These are phyloP conservation scores for Candida oleophila DNA, from an alignment of 805 yeast species.

Conservation along the genomic window DNA sequence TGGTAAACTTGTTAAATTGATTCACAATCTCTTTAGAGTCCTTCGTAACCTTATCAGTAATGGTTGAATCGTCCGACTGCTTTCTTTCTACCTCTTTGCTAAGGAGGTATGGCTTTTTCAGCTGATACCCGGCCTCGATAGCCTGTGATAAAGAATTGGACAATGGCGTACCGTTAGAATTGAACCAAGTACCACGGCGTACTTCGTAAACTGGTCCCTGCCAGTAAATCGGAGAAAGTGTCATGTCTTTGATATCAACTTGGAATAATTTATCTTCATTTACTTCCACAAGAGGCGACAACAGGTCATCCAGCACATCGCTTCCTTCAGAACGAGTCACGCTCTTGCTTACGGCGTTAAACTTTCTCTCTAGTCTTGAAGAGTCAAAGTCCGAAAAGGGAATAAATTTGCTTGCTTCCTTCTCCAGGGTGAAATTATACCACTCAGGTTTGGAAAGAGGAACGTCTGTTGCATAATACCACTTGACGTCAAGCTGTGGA, in stretches of 20 bases:
- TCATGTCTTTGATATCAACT: slow-evolving; percentile 58
- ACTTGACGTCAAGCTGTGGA: slow-evolving; percentile 32
- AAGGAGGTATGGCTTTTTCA: slow-evolving; percentile 34
- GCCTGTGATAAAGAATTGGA: slow-evolving; percentile 47
- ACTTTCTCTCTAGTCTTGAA: slow-evolving; percentile 54
- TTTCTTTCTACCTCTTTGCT: slow-evolving; percentile 11
- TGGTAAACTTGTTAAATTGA: slow-evolving; percentile 14
- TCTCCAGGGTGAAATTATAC: slow-evolving; percentile 49
- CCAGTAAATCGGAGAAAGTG: slow-evolving; percentile 77
- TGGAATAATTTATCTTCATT: slow-evolving; percentile 79
- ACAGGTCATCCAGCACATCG: background rate
- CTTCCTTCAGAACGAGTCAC: background rate
- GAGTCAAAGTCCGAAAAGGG: slow-evolving; percentile 71
- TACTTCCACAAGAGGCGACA: slow-evolving; percentile 41
- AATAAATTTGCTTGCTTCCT: slow-evolving; percentile 57
- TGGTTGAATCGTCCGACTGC: background rate
- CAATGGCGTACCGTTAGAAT: slow-evolving; percentile 56
- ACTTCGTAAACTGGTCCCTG: slow-evolving; percentile 82
- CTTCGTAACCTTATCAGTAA: background rate
- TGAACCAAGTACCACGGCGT: slow-evolving; percentile 84
- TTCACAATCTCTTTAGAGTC: slow-evolving; percentile 15
- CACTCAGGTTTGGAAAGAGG: slow-evolving; percentile 69
- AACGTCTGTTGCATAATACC: slow-evolving; percentile 85
- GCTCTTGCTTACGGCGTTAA: slow-evolving; percentile 21
- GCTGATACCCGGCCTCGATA: slow-evolving; percentile 56